Evolutionary conservation across 2,329 filamentous ascomycete genomes (phyloP).

Genomic region (Teratosphaeria epicoccoides): DNA sequence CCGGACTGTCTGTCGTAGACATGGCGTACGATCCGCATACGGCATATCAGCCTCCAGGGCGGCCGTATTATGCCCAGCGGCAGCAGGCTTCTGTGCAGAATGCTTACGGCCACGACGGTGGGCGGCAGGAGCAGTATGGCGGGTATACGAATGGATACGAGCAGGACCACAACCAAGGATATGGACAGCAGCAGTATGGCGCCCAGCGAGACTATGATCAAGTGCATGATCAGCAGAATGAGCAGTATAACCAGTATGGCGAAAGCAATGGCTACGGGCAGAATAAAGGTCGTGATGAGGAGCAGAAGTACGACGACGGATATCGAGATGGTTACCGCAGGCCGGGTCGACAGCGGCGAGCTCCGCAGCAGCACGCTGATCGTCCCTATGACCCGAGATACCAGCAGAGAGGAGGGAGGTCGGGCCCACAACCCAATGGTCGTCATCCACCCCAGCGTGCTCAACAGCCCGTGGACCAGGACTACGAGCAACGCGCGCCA

Average conservation of each 20-base stretch:
- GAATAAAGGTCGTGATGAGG: conserved; percentile 2
- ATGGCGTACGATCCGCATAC: conserved; percentile 14
- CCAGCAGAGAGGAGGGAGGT: conserved; percentile 15
- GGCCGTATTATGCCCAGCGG: conserved; percentile 10
- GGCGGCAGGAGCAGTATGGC: neutral
- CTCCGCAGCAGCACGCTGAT: neutral
- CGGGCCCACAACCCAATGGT: conserved; percentile 5
- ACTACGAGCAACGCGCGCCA: conserved; percentile 3
- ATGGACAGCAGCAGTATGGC: conserved; percentile 6
- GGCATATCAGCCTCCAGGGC: conserved; percentile 11
- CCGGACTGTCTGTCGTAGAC: neutral
- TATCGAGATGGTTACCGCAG: conserved; percentile 19
- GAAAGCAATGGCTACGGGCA: conserved; percentile 18
- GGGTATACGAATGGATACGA: conserved; percentile 6
- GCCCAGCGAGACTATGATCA: conserved; percentile 3
- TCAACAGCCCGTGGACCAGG: conserved; percentile 1
- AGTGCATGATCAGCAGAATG: conserved; percentile 1
- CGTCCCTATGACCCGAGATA: conserved; percentile 15
- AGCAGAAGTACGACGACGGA: conserved; percentile 19
- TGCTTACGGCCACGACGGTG: conserved; percentile 1
- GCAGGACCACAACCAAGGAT: conserved; percentile 8
- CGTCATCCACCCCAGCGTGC: neutral
- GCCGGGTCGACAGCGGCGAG: neutral
- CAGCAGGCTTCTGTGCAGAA: conserved; percentile 5
- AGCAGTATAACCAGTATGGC: conserved; percentile 17